Evolutionary conservation across 441 rosid genomes (phyloP), one percentile per base, ranked within the genome.

Genomic region (Syzygium malaccense): DNA sequence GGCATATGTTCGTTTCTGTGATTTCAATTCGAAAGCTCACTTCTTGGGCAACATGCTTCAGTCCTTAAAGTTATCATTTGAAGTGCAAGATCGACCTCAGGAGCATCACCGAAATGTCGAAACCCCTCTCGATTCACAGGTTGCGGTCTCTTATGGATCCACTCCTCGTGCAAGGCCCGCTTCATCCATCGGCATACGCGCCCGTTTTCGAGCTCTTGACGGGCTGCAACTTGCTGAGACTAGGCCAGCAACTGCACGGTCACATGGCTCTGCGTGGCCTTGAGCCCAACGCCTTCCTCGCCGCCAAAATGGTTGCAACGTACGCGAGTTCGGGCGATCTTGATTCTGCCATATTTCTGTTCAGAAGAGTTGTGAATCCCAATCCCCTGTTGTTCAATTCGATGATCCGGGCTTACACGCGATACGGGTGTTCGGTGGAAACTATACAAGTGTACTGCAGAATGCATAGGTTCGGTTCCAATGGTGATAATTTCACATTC

Each of bases 261-360:
- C 79, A 87, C 62, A 71, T 87, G 85, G 58, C 55, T 56, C 84
- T 86, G 20, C 90, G 87, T 15, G 90, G 88, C 79, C 60, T 89
- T 64, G 60, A 45, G 33, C 88, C 88, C 90, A 89, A 87, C 64
- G 78, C 88, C 4, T 89, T 86, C 88, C 90, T 89, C 86, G 85
- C 62, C 30, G 90, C 90, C 87, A 89, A 89, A 55, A 89, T 89
- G 90, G 86, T 89, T 57, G 90, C 90, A 13, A 86, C 45, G 86
- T 89, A 89, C 86, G 90, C 88, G 14, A 89, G 90, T 75, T 80
- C 90, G 51, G 88, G 85, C n/a, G 90, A 89, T 55, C 90, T 89
- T 75, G 86, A 86, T 60, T 89, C 90, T 6, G 88, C 90, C 51
- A 26, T 83, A 0, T 4, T 80, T 84, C 53, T 89, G n/a, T 89